A percentile compares a stretch with the other conserved stretches of the same genome.
These are phyloP conservation scores for Diophrys appendiculata DNA, from an alignment of 73 alveolate species.

Conservation along the genomic window DNA sequence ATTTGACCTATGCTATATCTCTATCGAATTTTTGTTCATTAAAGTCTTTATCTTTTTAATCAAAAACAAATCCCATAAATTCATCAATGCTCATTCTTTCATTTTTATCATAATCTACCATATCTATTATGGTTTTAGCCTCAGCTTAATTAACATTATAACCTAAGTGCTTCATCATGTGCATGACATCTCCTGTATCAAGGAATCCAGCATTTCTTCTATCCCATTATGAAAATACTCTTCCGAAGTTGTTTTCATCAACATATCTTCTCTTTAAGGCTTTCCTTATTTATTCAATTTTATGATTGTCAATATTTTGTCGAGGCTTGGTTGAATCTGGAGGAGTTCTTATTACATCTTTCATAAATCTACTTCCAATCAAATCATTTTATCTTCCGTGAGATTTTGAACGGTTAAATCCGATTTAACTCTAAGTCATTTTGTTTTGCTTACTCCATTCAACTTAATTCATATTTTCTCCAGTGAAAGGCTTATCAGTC, in stretches of 20 bases:
- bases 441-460: background rate
- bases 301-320: slow-evolving; percentile 78
- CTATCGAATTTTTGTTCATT: background rate
- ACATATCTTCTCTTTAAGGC: slow-evolving; percentile 88
- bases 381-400: background rate
- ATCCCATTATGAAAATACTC: slow-evolving; percentile 92
- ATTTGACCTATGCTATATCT: slow-evolving; percentile 16
- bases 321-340: background rate
- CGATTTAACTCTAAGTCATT: background rate
- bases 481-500: slow-evolving; percentile 57
- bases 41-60: slow-evolving; percentile 64
- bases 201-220: slow-evolving; percentile 72
- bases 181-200: slow-evolving; percentile 67
- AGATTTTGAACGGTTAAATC: background rate
- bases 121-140: slow-evolving; percentile 81
- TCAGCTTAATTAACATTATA: slow-evolving; percentile 88
- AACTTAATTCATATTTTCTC: slow-evolving; percentile 18
- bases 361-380: too few species aligned
- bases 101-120: slow-evolving; percentile 82
- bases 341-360: background rate
- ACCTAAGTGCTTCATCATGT: slow-evolving; percentile 90
- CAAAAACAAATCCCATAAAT: slow-evolving; percentile 85
- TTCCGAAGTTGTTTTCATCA: slow-evolving; percentile 79
- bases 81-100: slow-evolving; percentile 80
- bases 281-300: slow-evolving; percentile 88